Evolutionary conservation across 805 yeast species (phyloP).

Genomic region (Pichia sporocuriosa): DNA sequence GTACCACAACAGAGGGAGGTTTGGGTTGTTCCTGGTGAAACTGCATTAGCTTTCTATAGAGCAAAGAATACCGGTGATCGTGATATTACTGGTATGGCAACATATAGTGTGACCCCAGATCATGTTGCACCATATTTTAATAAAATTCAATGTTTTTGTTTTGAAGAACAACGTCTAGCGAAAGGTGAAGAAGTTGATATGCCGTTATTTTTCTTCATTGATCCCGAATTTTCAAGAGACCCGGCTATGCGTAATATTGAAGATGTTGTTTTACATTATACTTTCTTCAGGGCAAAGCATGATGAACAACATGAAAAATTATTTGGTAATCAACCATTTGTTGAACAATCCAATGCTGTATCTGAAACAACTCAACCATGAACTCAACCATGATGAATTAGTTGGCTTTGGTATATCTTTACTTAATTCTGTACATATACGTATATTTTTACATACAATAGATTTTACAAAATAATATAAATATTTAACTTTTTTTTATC

Average conservation of each 20-base stretch:
- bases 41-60: constrained; percentile 91
- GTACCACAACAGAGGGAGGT: constrained; percentile 93
- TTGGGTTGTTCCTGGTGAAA: constrained; percentile 90
- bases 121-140: constrained; percentile 94
- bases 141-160: constrained; percentile 96
- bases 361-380: neutral
- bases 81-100: constrained; percentile 97
- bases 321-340: constrained; percentile 16
- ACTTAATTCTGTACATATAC: constrained; percentile 1
- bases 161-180: constrained; percentile 87
- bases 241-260: constrained; percentile 88
- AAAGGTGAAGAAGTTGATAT: constrained; percentile 98
- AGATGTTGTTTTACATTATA: constrained; percentile 84
- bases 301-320: constrained; percentile 24
- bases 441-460: neutral
- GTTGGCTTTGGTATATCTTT: too few species aligned
- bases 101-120: constrained; percentile 93
- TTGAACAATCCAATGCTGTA: too few species aligned
- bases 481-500: neutral
- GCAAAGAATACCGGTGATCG: constrained; percentile 82
- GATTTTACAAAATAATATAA: neutral
- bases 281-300: constrained; percentile 67
- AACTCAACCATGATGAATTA: neutral
- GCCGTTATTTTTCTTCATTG: constrained; percentile 97
- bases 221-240: constrained; percentile 90